Conservation (phyloP, 257 asterid species). For the Forsythia viridissima region DNA sequence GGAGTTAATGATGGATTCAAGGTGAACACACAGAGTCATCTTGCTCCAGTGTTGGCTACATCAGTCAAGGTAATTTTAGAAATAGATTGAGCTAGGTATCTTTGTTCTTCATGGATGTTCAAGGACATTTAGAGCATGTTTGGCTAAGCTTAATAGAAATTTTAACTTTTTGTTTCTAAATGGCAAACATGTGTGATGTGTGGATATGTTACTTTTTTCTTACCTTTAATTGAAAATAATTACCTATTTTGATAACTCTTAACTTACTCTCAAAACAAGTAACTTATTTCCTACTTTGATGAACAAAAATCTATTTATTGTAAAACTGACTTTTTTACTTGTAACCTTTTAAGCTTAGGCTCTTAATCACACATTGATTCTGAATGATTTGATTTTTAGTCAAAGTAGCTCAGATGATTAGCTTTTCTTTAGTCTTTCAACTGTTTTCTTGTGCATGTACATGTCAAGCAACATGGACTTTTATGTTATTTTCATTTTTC, state of each 20-base stretch:
- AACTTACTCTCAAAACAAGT: too few species aligned
- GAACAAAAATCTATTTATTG: too few species aligned
- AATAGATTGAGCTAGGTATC: neutral
- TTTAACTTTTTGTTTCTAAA: neutral
- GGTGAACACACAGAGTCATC: conserved; percentile 79
- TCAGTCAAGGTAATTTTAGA: conserved; percentile 65
- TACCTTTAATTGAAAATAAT: too few species aligned
- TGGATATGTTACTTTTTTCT: neutral
- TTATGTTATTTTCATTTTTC: neutral
- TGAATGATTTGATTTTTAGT: neutral
- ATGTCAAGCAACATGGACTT: neutral
- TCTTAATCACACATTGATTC: neutral
- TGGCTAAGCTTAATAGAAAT: neutral
- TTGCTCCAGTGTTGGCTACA: conserved; percentile 91
- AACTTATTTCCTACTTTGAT: neutral
- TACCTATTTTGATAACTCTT: too few species aligned
- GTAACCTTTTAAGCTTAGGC: neutral
- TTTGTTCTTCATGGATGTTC: neutral
- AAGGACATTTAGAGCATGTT: neutral
- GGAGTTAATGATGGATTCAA: conserved; percentile 89
- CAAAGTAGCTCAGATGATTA: neutral
- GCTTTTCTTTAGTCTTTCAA: neutral
- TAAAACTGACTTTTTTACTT: neutral
- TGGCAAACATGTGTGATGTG: neutral
- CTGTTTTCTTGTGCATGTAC: neutral